Evolutionary conservation across 768 basidiomycete species (phyloP), one percentile per base, ranked within the genome.

Genomic region (Termitomyces sp.): DNA sequence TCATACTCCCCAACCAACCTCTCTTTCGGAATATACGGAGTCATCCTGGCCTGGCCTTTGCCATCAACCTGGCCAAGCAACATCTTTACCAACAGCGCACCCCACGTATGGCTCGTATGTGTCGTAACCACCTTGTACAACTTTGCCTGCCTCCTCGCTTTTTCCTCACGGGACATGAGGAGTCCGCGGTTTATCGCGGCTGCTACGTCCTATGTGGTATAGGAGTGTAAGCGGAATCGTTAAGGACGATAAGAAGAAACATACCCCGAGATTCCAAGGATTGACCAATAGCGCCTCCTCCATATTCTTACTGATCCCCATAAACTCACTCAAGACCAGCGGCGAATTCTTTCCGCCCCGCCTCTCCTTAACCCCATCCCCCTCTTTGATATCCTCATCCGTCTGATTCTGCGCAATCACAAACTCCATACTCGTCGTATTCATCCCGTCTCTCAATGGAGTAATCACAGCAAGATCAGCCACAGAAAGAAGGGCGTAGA

Each of bases 361-460:
- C 19, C 11, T 21, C 21, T 34, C 22, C 2, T 11, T 28, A 4
- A 7, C 12, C n/a, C 38, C 35, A n/a, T 19, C 30, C 12, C 17
- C 48, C 1, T 21, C 28, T 12, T 17, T 12, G 5, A 28, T 17
- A 4, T 49, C 42, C 8, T 24, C 17, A n/a, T 45, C 40, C 5
- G 91, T 88, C 63, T 77, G 78, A 62, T 89, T 83, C 71, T 99
- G 96, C 34, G 94, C 93, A 58, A 98, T 89, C 28, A 96, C 89
- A 69, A 95, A 98, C 71, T 98, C 96, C 93, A 97, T 96, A 50
- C 87, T 88, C 0, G 95, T 97, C 14, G 96, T 98, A 77, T 99
- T 99, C 97, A 98, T 98, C 6, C 96, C 97, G 66, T 99, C 96
- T 34, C 96, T 84, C 7, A 98, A 78, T 0, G 94, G 93, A 0